Base-by-base conservation (phyloP, 2,329 filamentous ascomycete species). In the Dactylonectria macrodidyma region DNA sequence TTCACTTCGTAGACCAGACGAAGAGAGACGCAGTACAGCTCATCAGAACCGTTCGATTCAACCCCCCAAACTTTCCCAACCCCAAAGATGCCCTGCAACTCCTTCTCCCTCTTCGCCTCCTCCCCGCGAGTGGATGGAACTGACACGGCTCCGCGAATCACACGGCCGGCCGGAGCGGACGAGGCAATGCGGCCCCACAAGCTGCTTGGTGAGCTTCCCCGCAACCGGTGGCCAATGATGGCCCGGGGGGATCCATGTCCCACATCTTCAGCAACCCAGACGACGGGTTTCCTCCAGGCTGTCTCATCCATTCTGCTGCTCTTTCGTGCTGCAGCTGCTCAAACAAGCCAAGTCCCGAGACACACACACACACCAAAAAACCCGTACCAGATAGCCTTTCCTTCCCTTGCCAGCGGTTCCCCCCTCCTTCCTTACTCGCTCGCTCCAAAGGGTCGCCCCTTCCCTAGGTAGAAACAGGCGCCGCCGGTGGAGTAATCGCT, bases 91-190 rank as follows among this genome's bases (percentile, higher is more conserved):
- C 26, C 26, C 26, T 30, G 26, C 7, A 30, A 30, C 26, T 30
- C 26, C 26, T 30, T 4, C 7, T 30, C 26, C 7, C 26, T 30
- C 26, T 30, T 30, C 66, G 71, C 55, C 71, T 71, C 55, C 57
- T 56, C 64, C 66, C 65, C 65, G 67, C 67, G 68, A 69, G 71
- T 73, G 73, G 73, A 70, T 68, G 65, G 50, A 66, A 59, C 34
- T 19, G 47, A 19, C 44, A 74, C 73, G 65, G 59, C 57, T 74
- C 71, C 65, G 67, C 73, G 70, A 75, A 75, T 75, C 73, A 75
- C 65, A 72, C 52, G 66, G 65, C 62, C 69, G 63, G 50, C 36
- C 65, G 62, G 64, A 65, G 67, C 66, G 66, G 71, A 67, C 44
- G 57, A 71, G 54, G 57, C 57, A 69, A 52, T 60, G 68, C 71